Percentiles rank a stretch among this genome's conserved stretches.
Conservation (phyloP, 2,329 filamentous ascomycete genomes). For the Sclerotinia borealis region DNA sequence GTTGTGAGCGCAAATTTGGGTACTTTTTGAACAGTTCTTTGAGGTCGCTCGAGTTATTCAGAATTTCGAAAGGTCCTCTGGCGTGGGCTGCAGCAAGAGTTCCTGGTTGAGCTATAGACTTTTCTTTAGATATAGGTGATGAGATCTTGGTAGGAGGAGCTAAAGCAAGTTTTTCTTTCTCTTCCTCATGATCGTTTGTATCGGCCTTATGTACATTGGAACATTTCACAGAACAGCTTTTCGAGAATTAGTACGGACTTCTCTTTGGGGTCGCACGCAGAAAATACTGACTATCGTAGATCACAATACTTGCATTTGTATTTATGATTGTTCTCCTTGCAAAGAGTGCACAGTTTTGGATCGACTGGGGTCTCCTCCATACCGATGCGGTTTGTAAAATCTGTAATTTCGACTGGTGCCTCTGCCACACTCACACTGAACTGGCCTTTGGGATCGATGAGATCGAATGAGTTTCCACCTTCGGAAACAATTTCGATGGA, state of each 20-base stretch:
- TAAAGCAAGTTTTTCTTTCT: background rate
- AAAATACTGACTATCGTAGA: constrained; percentile 48
- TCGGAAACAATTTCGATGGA: background rate
- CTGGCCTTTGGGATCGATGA: background rate
- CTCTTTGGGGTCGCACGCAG: no score
- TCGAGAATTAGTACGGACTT: background rate
- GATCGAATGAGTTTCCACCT: background rate
- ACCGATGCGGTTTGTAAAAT: background rate
- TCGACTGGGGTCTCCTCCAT: background rate
- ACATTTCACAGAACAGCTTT: constrained; percentile 54
- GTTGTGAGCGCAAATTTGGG: constrained; percentile 42
- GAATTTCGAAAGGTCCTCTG: constrained; percentile 44
- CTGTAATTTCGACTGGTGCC: background rate
- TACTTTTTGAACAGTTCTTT: constrained; percentile 47
- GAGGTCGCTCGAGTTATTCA: constrained; percentile 47
- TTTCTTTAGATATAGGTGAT: background rate
- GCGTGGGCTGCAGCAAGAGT: constrained; percentile 22
- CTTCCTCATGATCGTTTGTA: constrained; percentile 3
- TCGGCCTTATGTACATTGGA: constrained; percentile 44
- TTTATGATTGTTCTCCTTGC: constrained; percentile 45
- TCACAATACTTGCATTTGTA: constrained; percentile 59
- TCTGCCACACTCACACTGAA: background rate
- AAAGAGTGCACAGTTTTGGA: constrained; percentile 46
- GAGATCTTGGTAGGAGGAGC: constrained; percentile 14
- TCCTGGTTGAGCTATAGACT: constrained; percentile 12